Conservation (phyloP, 2,329 filamentous ascomycete genomes). For the Cryphonectria nitschkei region DNA sequence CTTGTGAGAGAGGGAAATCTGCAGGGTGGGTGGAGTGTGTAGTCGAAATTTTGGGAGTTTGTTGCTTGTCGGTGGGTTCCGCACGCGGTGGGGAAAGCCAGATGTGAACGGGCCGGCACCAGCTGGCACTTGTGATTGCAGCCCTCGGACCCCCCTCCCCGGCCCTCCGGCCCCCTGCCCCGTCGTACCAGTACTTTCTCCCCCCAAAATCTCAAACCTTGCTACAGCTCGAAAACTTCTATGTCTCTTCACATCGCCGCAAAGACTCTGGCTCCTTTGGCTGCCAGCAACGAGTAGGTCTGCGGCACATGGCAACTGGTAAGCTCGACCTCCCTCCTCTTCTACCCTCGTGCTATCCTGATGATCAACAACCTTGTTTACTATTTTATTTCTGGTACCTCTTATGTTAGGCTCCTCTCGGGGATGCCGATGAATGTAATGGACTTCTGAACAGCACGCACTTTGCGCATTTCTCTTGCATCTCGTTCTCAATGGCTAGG, state of each 20-base stretch:
- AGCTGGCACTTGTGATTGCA: background rate
- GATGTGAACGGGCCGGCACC: background rate
- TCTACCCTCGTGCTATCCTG: conserved; percentile 50
- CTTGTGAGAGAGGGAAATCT: conserved; percentile 24
- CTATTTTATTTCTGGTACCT: conserved; percentile 89
- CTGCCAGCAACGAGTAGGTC: background rate
- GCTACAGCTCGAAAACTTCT: background rate
- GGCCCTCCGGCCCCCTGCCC: background rate
- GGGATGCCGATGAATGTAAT: conserved; percentile 74
- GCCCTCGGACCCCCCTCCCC: too few species aligned
- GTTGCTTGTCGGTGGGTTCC: conserved; percentile 13
- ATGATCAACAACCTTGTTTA: conserved; percentile 69
- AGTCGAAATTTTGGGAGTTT: conserved; percentile 23
- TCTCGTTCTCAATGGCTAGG: background rate
- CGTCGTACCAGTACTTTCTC: too few species aligned
- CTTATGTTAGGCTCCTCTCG: conserved; percentile 79
- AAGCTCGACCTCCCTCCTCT: conserved; percentile 36
- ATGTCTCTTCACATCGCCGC: background rate
- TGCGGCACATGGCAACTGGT: conserved; percentile 34
- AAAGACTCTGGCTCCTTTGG: background rate
- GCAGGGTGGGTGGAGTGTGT: conserved; percentile 22
- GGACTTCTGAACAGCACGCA: conserved; percentile 74
- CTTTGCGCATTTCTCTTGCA: conserved; percentile 26
- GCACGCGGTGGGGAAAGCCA: background rate
- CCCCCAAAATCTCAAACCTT: background rate